A percentile compares a stretch with the other conserved stretches of the same genome.
Conservation (phyloP, 2,329 filamentous ascomycete species). For the Fusarium sp. region DNA sequence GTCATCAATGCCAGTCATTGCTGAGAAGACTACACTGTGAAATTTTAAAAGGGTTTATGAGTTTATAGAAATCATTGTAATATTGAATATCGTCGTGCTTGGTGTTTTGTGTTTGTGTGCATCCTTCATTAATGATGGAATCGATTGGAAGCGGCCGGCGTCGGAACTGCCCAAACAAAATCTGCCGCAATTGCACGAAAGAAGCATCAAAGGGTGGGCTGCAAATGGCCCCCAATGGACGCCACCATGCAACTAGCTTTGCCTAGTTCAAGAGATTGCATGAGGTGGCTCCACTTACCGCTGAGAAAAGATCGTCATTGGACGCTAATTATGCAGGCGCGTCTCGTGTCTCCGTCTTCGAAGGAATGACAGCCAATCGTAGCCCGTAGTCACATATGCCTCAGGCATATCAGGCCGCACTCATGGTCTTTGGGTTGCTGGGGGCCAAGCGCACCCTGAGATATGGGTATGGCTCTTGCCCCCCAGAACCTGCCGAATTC, state of each 20-base stretch:
- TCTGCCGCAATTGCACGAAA: conserved; percentile 22
- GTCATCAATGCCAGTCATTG: not conserved
- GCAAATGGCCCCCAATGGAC: conserved; percentile 4
- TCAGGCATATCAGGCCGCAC: conserved; percentile 41
- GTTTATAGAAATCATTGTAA: not conserved
- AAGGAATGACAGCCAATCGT: conserved; percentile 29
- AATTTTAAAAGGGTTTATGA: not conserved
- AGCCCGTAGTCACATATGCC: conserved; percentile 19
- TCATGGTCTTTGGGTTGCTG: conserved; percentile 27
- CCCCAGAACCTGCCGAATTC: conserved; percentile 38
- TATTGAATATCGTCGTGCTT: not conserved
- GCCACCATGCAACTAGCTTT: conserved; percentile 7
- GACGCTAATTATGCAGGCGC: conserved; percentile 28
- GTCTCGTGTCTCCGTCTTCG: conserved; percentile 33
- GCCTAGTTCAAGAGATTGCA: conserved; percentile 24
- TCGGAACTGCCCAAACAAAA: conserved; percentile 21
- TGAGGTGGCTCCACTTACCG: conserved; percentile 13
- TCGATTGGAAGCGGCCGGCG: conserved; percentile 20
- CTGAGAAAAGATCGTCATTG: conserved; percentile 24
- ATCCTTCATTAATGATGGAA: conserved; percentile 9
- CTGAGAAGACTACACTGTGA: not conserved
- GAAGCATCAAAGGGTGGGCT: conserved; percentile 11
- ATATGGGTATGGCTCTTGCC: conserved; percentile 43
- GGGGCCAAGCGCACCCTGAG: conserved; percentile 34
- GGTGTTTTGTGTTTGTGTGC: conserved; percentile 13